These are phyloP conservation scores for Dichotomopilus funicola DNA, from an alignment of 2,329 filamentous ascomycete genomes.

Conservation along the genomic window DNA sequence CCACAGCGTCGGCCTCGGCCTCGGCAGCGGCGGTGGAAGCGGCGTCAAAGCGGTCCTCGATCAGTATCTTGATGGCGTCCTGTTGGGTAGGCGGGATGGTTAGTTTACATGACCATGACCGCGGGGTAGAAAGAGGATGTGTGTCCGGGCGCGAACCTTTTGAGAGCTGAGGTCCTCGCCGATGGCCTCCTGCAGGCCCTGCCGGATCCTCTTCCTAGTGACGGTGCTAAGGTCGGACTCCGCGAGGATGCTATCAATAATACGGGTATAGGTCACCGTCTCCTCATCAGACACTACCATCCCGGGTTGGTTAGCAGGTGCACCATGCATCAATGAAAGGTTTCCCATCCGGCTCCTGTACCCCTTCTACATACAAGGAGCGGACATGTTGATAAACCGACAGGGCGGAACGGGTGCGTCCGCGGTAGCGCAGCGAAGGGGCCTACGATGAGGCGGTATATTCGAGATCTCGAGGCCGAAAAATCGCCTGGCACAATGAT, in stretches of 20 bases:
- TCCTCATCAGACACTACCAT: conserved; percentile 44
- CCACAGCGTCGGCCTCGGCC: too few species aligned
- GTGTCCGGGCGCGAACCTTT: conserved; percentile 39
- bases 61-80: conserved; percentile 64
- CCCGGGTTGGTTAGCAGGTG: conserved; percentile 9
- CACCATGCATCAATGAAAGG: too few species aligned
- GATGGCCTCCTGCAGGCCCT: conserved; percentile 48
- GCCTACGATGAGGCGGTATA: conserved; percentile 5
- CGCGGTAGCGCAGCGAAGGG: not conserved
- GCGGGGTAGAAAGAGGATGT: not conserved
- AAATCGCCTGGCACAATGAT: not conserved
- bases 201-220: conserved; percentile 56
- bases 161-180: conserved; percentile 53
- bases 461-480: conserved; percentile 7
- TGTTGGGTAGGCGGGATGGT: conserved; percentile 34
- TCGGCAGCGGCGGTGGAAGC: too few species aligned
- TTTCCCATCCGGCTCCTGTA: not conserved
- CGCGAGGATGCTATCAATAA: conserved; percentile 55
- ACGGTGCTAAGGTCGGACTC: conserved; percentile 56
- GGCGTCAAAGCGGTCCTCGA: conserved; percentile 68
- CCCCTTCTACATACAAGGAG: conserved; percentile 16
- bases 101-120: not conserved
- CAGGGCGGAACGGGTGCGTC: conserved; percentile 19
- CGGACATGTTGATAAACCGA: conserved; percentile 19
- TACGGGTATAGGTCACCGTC: conserved; percentile 45